A percentile compares a stretch with the other conserved stretches of the same genome.
phyloP scores from a whole-genome alignment of 305 asterid genomes.

The Coffea humblotiana region DNA sequence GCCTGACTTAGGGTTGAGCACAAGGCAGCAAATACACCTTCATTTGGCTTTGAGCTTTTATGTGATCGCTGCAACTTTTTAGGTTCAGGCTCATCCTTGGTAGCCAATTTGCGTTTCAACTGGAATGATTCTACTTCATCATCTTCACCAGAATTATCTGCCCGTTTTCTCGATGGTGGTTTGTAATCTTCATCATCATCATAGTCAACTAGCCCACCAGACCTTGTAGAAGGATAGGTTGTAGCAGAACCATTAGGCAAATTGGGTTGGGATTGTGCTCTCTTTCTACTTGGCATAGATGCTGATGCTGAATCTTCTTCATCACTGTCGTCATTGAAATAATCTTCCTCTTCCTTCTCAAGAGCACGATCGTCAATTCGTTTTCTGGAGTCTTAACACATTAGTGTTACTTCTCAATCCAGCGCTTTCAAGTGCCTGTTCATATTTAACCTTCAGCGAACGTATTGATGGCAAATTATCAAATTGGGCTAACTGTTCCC shows the following conservation, averaged over 20 bases:
- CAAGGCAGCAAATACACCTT: slow-evolving; percentile 68
- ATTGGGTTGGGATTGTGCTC: slow-evolving; percentile 41
- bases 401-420: slow-evolving; percentile 49
- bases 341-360: slow-evolving; percentile 96
- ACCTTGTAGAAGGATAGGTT: slow-evolving; percentile 49
- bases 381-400: slow-evolving; percentile 62
- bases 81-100: slow-evolving; percentile 65
- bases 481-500: slow-evolving; percentile 82
- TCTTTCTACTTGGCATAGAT: slow-evolving; percentile 41
- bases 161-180: slow-evolving; percentile 72
- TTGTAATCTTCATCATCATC: slow-evolving; percentile 91
- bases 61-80: slow-evolving; percentile 61
- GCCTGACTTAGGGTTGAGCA: slow-evolving; percentile 71
- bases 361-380: slow-evolving; percentile 87
- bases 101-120: slow-evolving; percentile 66
- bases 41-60: slow-evolving; percentile 64
- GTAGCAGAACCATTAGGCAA: slow-evolving; percentile 61
- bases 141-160: slow-evolving; percentile 56
- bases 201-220: slow-evolving; percentile 93
- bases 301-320: slow-evolving; percentile 97
- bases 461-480: slow-evolving; percentile 64
- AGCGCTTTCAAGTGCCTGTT: slow-evolving; percentile 85
- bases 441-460: slow-evolving; percentile 83
- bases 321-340: slow-evolving; percentile 93
- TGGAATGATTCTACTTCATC: slow-evolving; percentile 51